Evolutionary conservation across 2,329 filamentous ascomycete genomes (phyloP).

Genomic region (Aureobasidium uvarum): DNA sequence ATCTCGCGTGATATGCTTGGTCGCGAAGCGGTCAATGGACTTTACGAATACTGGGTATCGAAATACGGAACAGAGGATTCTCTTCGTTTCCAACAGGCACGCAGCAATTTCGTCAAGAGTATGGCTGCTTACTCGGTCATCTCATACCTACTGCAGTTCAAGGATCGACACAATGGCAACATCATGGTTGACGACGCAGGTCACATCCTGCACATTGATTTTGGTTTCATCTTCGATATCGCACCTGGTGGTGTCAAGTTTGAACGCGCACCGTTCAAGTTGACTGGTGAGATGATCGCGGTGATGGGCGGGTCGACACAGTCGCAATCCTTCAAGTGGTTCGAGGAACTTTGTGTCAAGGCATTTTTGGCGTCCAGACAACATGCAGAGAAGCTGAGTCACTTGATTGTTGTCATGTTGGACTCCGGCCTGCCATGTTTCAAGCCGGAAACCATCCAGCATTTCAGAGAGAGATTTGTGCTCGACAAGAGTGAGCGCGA

Average conservation of each 20-base stretch:
- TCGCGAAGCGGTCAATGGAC: slow-evolving; percentile 92
- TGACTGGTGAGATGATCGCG: slow-evolving; percentile 96
- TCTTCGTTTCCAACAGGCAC: slow-evolving; percentile 88
- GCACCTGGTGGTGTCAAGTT: slow-evolving; percentile 96
- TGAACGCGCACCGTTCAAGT: slow-evolving; percentile 96
- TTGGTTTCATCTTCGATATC: slow-evolving; percentile 99
- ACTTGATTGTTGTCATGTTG: slow-evolving; percentile 92
- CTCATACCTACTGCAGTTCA: slow-evolving; percentile 95
- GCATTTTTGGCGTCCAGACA: slow-evolving; percentile 85
- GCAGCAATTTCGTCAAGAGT: slow-evolving; percentile 97
- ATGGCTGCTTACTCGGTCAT: slow-evolving; percentile 99
- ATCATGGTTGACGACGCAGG: slow-evolving; percentile 99
- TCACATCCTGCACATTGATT: slow-evolving; percentile 98
- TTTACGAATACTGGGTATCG: slow-evolving; percentile 97
- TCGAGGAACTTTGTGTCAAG: slow-evolving; percentile 95
- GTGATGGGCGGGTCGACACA: slow-evolving; percentile 87
- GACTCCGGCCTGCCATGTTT: slow-evolving; percentile 96
- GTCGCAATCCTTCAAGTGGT: slow-evolving; percentile 89
- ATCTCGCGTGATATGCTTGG: slow-evolving; percentile 99
- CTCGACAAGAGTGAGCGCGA: slow-evolving; percentile 88
- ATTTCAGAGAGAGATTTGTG: slow-evolving; percentile 91
- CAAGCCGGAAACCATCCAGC: slow-evolving; percentile 89
- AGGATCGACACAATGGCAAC: slow-evolving; percentile 98
- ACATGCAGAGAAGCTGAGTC: slow-evolving; percentile 82
- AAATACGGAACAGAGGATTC: slow-evolving; percentile 98